Evolutionary conservation across 768 basidiomycete genomes (phyloP).

Genomic region (Lactarius sanguifluus): DNA sequence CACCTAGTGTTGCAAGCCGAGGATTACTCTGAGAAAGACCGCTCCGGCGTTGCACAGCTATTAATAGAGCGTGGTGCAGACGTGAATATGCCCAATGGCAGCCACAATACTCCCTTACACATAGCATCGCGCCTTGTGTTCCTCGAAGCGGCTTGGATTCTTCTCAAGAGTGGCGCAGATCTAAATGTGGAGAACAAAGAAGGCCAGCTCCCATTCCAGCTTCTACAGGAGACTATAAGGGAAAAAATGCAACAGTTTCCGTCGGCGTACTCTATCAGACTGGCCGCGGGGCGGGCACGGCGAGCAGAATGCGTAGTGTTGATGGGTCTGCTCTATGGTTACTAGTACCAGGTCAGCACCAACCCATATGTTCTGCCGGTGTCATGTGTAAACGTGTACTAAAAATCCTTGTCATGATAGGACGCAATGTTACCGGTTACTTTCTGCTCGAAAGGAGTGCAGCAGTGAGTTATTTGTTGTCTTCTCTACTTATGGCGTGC

Average conservation of each 20-base stretch:
- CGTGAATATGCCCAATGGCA: background rate
- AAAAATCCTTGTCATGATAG: too few relatives aligned
- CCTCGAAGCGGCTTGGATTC: background rate
- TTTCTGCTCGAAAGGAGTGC: too few relatives aligned
- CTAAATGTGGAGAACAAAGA: background rate
- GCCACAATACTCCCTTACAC: background rate
- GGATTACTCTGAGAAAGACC: too few relatives aligned
- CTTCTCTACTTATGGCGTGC: too few relatives aligned
- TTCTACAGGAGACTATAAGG: background rate
- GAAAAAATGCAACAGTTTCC: background rate
- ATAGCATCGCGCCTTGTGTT: background rate
- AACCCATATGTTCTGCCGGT: background rate
- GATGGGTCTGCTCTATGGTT: background rate
- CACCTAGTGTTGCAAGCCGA: background rate
- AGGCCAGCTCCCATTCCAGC: background rate
- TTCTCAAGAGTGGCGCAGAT: background rate
- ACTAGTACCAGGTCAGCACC: too few relatives aligned
- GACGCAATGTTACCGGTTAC: too few relatives aligned
- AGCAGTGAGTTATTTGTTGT: too few relatives aligned
- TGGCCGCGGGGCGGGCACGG: background rate
- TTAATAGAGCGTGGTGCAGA: background rate
- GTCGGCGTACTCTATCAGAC: background rate
- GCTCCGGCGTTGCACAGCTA: too few relatives aligned
- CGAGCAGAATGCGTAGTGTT: background rate
- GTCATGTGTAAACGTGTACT: background rate